These are phyloP conservation scores for Lactarius deliciosus DNA, from an alignment of 768 basidiomycete genomes.

Conservation along the genomic window DNA sequence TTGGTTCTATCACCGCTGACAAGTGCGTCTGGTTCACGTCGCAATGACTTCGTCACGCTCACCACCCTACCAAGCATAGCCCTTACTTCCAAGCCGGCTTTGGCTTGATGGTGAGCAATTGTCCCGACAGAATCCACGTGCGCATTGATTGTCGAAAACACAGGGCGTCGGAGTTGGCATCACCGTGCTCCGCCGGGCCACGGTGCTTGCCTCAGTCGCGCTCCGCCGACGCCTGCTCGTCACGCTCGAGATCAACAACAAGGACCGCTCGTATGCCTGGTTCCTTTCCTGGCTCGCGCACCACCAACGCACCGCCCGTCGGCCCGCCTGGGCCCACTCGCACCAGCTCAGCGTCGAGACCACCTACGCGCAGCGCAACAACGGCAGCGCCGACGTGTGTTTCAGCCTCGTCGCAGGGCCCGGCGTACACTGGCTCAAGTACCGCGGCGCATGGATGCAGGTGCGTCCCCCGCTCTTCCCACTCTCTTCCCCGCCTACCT, in stretches of 20 bases:
- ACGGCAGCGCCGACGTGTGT: conserved; percentile 84
- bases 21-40: conserved; percentile 51
- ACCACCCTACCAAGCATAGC: conserved; percentile 50
- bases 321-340: conserved; percentile 59
- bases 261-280: conserved; percentile 94
- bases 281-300: conserved; percentile 95
- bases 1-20: conserved; percentile 49
- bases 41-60: neutral
- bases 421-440: conserved; percentile 90
- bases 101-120: conserved; percentile 79
- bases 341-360: conserved; percentile 97
- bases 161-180: conserved; percentile 91
- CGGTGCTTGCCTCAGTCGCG: conserved; percentile 66
- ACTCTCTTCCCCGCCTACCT: no score
- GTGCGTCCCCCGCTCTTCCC: conserved; percentile 41
- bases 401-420: conserved; percentile 97
- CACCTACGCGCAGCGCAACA: conserved; percentile 80
- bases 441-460: conserved; percentile 94
- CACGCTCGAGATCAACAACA: conserved; percentile 93
- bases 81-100: conserved; percentile 98
- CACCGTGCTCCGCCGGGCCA: conserved; percentile 67
- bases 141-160: neutral
- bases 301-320: conserved; percentile 39
- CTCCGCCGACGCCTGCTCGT: conserved; percentile 91
- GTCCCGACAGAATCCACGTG: neutral